Evolutionary conservation across 331 rosid genomes (phyloP).

Genomic region (Ulmus americana): DNA sequence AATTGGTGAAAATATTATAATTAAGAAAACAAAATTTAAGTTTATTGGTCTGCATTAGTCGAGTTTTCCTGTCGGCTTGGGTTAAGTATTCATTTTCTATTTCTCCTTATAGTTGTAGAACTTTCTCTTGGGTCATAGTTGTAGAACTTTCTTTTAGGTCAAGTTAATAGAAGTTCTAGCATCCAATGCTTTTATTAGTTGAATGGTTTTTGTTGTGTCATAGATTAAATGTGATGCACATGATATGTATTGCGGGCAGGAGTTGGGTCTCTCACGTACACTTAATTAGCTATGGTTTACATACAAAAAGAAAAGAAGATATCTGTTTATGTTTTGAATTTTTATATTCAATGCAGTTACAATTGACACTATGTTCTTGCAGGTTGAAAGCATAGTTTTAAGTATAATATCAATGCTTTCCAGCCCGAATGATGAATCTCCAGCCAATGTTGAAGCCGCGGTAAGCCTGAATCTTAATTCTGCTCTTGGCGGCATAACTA

Average conservation of each 20-base stretch:
- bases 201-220: background rate
- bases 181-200: background rate
- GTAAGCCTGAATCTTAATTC: conserved; percentile 44
- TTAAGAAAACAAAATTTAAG: background rate
- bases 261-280: too few relatives aligned
- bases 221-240: background rate
- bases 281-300: background rate
- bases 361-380: conserved; percentile 25
- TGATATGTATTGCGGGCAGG: too few relatives aligned
- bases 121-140: background rate
- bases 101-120: conserved; percentile 1
- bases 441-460: conserved; percentile 98
- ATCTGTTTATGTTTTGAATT: background rate
- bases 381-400: conserved; percentile 98
- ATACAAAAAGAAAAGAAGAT: background rate
- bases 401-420: conserved; percentile 99
- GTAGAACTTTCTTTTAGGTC: background rate
- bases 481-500: background rate
- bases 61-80: background rate
- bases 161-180: background rate
- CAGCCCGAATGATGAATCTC: conserved; percentile 91
- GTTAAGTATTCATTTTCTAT: background rate
- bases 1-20: background rate
- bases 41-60: background rate
- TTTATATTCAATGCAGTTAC: conserved; percentile 4